Evolutionary conservation across 305 asterid species (phyloP).

Genomic region (Rubia tinctorum): DNA sequence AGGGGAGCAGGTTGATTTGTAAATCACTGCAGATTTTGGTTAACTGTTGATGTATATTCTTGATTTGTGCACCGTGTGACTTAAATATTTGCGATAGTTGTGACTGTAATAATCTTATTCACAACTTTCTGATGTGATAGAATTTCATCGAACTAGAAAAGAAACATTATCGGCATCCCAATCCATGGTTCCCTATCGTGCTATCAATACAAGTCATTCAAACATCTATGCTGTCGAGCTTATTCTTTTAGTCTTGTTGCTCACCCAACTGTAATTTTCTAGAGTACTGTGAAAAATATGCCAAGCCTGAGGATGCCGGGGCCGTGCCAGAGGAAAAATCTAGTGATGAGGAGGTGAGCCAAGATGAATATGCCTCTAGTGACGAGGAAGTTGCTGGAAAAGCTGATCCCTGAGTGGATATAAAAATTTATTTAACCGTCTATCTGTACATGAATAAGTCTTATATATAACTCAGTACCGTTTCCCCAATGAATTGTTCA

Average conservation of each 20-base stretch:
- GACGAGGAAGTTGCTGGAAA: conserved; percentile 79
- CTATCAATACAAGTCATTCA: not conserved
- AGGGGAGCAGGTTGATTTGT: not conserved
- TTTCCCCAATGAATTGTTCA: conserved; percentile 23
- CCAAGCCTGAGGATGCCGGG: conserved; percentile 78
- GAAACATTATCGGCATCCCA: not conserved
- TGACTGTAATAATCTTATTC: conserved; percentile 2
- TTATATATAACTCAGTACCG: conserved; percentile 23
- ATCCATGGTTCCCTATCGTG: not conserved
- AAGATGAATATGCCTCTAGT: conserved; percentile 63
- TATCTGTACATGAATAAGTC: conserved; percentile 57
- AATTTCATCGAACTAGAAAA: not conserved
- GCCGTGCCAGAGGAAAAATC: conserved; percentile 64
- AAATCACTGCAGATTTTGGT: not conserved
- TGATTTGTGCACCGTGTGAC: not conserved
- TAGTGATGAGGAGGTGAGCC: conserved; percentile 72
- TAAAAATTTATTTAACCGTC: conserved; percentile 24
- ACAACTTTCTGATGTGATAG: not conserved
- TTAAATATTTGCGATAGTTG: no score
- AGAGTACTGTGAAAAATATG: conserved; percentile 56
- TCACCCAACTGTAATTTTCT: conserved; percentile 3
- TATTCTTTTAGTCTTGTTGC: not conserved
- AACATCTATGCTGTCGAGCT: not conserved
- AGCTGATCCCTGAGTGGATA: conserved; percentile 54
- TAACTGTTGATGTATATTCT: not conserved